Percentiles rank a stretch among this genome's conserved stretches.
phyloP scores from a whole-genome alignment of 2,329 filamentous ascomycete species.

The Xylaria digitata region DNA sequence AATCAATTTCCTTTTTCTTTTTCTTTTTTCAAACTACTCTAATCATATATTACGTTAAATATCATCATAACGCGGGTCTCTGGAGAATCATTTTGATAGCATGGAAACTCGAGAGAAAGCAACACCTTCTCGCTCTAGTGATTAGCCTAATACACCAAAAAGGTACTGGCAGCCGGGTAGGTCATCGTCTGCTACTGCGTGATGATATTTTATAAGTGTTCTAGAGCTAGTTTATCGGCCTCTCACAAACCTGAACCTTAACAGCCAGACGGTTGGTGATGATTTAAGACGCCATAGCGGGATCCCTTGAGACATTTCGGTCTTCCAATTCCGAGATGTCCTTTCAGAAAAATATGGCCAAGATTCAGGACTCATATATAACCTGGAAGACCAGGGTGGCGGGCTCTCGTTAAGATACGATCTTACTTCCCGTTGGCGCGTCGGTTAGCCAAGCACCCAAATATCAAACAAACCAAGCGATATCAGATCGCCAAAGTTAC shows the following conservation, averaged over 20 bases:
- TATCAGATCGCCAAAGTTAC: slow-evolving; percentile 86
- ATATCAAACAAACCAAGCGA: slow-evolving; percentile 75
- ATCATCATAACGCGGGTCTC: no score
- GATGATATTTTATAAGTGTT: slow-evolving; percentile 74
- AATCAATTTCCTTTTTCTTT: no score
- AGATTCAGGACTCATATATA: slow-evolving; percentile 71
- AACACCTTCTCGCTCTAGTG: not conserved
- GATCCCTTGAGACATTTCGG: slow-evolving; percentile 74
- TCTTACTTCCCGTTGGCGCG: slow-evolving; percentile 79
- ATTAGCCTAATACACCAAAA: slow-evolving; percentile 66
- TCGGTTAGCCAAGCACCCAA: slow-evolving; percentile 79
- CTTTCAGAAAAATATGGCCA: slow-evolving; percentile 68
- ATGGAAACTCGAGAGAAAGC: slow-evolving; percentile 6
- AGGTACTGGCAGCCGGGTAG: slow-evolving; percentile 87
- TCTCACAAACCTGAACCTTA: slow-evolving; percentile 27
- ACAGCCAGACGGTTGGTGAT: slow-evolving; percentile 54
- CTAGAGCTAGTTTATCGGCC: not conserved
- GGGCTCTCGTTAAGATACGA: slow-evolving; percentile 85
- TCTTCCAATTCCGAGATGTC: slow-evolving; percentile 80
- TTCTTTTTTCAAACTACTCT: no score
- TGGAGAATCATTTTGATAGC: no score
- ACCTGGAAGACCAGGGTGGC: slow-evolving; percentile 83
- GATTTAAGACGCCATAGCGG: slow-evolving; percentile 71
- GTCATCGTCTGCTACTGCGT: slow-evolving; percentile 80
- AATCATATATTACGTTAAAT: no score